Percentiles rank a stretch among this genome's conserved stretches.
phyloP scores from a whole-genome alignment of 2,329 filamentous ascomycete genomes.

The Paecilomyces variotii region DNA sequence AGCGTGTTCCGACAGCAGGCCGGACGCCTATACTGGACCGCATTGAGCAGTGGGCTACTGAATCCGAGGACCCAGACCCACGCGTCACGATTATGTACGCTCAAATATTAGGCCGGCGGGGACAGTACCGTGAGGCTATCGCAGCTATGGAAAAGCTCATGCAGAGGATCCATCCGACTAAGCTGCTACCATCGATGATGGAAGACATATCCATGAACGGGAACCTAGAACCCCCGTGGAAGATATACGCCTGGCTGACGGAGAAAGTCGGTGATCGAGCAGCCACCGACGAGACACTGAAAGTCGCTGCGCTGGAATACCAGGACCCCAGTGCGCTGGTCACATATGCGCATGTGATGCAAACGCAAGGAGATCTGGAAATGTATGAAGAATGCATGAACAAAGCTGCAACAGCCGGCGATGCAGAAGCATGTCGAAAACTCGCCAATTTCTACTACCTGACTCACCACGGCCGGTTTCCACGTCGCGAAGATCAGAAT shows the following conservation, averaged over 20 bases:
- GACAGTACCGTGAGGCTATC: constrained; percentile 13
- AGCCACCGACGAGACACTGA: constrained; percentile 14
- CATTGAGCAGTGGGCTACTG: constrained; percentile 16
- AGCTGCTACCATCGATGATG: background rate
- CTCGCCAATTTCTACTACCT: constrained; percentile 31
- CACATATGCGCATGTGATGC: constrained; percentile 16
- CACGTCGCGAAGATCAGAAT: constrained; percentile 13
- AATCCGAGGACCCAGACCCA: constrained; percentile 13
- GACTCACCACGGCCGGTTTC: constrained; percentile 17
- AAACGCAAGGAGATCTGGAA: constrained; percentile 16
- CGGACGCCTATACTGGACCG: constrained; percentile 8
- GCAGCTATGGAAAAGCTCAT: constrained; percentile 19
- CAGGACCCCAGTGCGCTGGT: constrained; percentile 21
- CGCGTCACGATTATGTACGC: constrained; percentile 22
- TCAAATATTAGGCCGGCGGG: constrained; percentile 15
- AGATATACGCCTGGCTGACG: constrained; percentile 17
- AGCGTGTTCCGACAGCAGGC: background rate
- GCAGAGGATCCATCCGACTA: constrained; percentile 12
- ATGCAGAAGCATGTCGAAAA: constrained; percentile 21
- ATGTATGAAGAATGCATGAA: constrained; percentile 28
- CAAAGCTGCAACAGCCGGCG: constrained; percentile 22
- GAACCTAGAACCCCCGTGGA: constrained; percentile 18
- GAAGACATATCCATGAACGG: constrained; percentile 8
- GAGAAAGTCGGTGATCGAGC: constrained; percentile 7
- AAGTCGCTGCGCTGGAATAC: constrained; percentile 21